Conservation (phyloP, 495 filamentous ascomycete species). For the Pyrenula aspistea region DNA sequence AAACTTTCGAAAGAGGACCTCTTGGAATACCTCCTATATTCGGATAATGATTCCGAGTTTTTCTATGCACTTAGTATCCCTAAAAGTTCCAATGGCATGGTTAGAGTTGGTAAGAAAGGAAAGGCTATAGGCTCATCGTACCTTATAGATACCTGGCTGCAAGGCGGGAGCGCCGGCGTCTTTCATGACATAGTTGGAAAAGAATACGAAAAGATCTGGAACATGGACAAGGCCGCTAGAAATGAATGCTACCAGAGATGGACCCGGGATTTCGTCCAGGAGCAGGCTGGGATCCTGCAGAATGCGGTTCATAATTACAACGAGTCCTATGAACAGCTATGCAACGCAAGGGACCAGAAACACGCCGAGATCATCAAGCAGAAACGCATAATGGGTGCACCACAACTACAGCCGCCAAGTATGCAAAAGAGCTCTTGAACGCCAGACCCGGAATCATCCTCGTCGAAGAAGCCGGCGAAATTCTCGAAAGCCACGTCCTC, state of each 20-base stretch:
- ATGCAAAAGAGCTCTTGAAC: conserved; percentile 35
- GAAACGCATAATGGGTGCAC: conserved; percentile 66
- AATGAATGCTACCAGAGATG: conserved; percentile 27
- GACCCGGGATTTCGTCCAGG: conserved; percentile 34
- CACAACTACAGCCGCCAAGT: conserved; percentile 61
- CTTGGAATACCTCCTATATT: conserved; percentile 54
- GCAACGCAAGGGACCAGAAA: conserved; percentile 29
- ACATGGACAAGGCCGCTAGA: conserved; percentile 27
- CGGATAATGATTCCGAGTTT: conserved; percentile 35
- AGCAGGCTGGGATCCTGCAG: conserved; percentile 33
- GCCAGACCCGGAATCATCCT: conserved; percentile 44
- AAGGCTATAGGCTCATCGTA: conserved; percentile 34
- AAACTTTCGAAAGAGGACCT: conserved; percentile 17
- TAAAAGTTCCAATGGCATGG: conserved; percentile 27
- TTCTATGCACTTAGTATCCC: conserved; percentile 48
- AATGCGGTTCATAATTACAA: no score
- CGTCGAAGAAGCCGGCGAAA: conserved; percentile 73
- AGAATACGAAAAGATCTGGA: conserved; percentile 38
- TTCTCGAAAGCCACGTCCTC: conserved; percentile 60
- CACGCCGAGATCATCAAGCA: conserved; percentile 29
- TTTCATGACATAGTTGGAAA: conserved; percentile 18
- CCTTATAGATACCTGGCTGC: conserved; percentile 44
- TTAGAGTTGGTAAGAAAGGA: conserved; percentile 29
- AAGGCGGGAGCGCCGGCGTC: conserved; percentile 32
- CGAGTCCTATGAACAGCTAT: conserved; percentile 23